phyloP scores from a whole-genome alignment of 805 yeast genomes.

The Saccharomycopsis sp. region DNA sequence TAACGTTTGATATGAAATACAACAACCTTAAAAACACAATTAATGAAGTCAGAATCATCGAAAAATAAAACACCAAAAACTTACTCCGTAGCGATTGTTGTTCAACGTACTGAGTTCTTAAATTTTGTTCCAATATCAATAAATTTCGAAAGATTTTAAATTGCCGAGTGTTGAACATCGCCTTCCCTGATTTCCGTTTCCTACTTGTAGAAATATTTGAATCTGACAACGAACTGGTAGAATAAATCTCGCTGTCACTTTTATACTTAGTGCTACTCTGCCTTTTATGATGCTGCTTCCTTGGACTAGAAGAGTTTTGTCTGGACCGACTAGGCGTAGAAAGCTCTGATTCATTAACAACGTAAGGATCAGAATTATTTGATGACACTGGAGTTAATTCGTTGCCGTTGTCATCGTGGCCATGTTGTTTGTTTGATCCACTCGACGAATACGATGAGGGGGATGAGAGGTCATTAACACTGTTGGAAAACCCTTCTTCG shows the following conservation, averaged over 20 bases:
- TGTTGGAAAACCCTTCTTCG: too few species aligned
- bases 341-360: neutral
- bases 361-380: conserved; percentile 1
- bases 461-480: conserved; percentile 2
- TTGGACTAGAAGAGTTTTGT: neutral
- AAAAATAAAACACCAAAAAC: conserved; percentile 34
- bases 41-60: conserved; percentile 35
- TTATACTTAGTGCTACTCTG: neutral
- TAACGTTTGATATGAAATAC: conserved; percentile 20
- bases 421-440: neutral
- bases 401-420: neutral
- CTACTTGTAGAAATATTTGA: neutral
- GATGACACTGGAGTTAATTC: conserved; percentile 13
- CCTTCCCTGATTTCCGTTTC: neutral
- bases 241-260: neutral
- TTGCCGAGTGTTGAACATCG: conserved; percentile 13
- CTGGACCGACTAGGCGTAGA: neutral
- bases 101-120: conserved; percentile 72
- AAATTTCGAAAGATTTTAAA: conserved; percentile 69
- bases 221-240: neutral
- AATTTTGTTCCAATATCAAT: conserved; percentile 75
- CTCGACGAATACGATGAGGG: conserved; percentile 7
- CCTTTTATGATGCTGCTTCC: neutral
- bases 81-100: conserved; percentile 55
- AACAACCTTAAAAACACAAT: conserved; percentile 36